Percentiles rank a stretch among this genome's conserved stretches.
phyloP scores from a whole-genome alignment of 2,329 filamentous ascomycete species.

The Mycosphaerella arachidis region DNA sequence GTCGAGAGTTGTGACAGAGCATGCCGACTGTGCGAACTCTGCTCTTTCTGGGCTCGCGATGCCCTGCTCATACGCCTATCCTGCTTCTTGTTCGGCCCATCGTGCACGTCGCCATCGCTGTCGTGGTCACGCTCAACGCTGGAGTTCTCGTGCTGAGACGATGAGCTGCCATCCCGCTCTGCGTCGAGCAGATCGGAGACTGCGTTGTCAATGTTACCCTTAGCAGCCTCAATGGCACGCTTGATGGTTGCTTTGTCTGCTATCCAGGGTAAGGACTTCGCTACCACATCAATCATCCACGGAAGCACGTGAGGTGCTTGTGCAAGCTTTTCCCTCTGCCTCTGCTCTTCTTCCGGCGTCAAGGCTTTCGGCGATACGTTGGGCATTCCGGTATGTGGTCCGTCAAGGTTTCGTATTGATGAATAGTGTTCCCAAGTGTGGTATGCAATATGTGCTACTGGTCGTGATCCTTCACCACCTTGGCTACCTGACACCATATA shows the following conservation, averaged over 20 bases:
- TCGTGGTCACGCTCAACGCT: slow-evolving; percentile 51
- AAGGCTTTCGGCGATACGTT: slow-evolving; percentile 39
- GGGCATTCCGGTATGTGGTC: slow-evolving; percentile 55
- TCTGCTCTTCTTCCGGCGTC: slow-evolving; percentile 39
- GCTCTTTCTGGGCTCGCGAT: slow-evolving; percentile 34
- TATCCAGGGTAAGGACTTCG: slow-evolving; percentile 48
- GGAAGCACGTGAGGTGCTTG: slow-evolving; percentile 43
- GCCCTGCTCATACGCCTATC: slow-evolving; percentile 44
- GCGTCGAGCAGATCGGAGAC: slow-evolving; percentile 50
- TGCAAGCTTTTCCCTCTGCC: slow-evolving; percentile 35
- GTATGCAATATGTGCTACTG: slow-evolving; percentile 44
- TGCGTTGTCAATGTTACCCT: slow-evolving; percentile 51
- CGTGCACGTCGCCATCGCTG: slow-evolving; percentile 45
- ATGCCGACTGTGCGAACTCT: slow-evolving; percentile 27
- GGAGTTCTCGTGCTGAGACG: slow-evolving; percentile 43
- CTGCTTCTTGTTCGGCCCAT: slow-evolving; percentile 51
- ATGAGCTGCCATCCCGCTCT: slow-evolving; percentile 40
- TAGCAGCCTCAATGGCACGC: slow-evolving; percentile 49
- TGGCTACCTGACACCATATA: slow-evolving; percentile 47
- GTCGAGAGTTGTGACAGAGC: slow-evolving; percentile 29
- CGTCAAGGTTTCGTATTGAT: slow-evolving; percentile 57
- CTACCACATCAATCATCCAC: slow-evolving; percentile 54
- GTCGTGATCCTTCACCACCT: slow-evolving; percentile 26
- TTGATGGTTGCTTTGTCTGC: slow-evolving; percentile 50
- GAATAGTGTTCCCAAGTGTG: slow-evolving; percentile 64